Base-by-base conservation (phyloP, 495 filamentous ascomycete genomes). In the Podospora sp. region DNA sequence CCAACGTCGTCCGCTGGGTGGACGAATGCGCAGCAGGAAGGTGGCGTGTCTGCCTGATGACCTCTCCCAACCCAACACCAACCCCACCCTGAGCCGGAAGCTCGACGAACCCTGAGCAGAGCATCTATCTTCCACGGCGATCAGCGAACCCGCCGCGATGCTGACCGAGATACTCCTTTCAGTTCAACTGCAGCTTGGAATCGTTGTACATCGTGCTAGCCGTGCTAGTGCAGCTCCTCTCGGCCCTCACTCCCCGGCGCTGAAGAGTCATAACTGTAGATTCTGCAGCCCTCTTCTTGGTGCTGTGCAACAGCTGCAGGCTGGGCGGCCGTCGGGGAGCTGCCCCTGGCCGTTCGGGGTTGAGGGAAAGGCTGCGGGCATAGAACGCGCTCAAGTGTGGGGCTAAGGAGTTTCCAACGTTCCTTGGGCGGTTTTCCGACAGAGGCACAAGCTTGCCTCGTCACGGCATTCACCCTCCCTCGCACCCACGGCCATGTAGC, bases 21-120 rank as follows among this genome's bases (percentile, higher is more conserved):
- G 16, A 22, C 33, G 60, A 18, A n/a, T 20, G 21, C 40, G 35
- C 35, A 5, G 59, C 22, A 20, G 27, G 26, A 49, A 16, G 65
- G 62, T 71, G 69, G 66, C 62, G 66, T 71, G 66, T 66, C 69
- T 62, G 69, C 62, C 66, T 71, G 69, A 69, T 71, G 40, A 53
- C 49, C 24, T 50, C 40, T 40, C 51, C 21, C 11, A 24, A 26
- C 14, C 21, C 27, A 33, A 36, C 57, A 25, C 24, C 55, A 57
- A 57, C 40, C 16, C 40, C 40, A 46, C 40, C 40, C 40, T 11
- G 40, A 2, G 40, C 40, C 40, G 11, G 40, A 11, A 18, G 14
- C 16, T 21, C 35, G 58, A 61, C 26, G 18, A n/a, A 35, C 58
- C 58, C 29, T 62, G 59, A 24, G n/a, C 33, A 16, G 16, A 29